Conservation (phyloP, 441 rosid species). For the Breynia disticha region DNA sequence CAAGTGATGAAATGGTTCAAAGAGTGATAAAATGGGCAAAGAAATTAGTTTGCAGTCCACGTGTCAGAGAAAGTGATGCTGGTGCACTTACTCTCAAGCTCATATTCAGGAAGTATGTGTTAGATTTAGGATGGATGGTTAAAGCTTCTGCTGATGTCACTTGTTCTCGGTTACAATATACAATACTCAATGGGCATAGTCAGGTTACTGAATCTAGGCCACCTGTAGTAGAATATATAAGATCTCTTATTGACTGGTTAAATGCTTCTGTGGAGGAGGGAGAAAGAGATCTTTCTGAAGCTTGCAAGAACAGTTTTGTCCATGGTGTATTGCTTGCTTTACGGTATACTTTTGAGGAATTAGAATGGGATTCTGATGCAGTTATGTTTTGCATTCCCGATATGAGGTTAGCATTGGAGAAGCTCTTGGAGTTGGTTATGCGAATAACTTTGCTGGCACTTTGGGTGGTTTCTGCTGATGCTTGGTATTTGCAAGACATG, state of each 20-base stretch:
- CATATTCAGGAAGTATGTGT: slow-evolving; percentile 77
- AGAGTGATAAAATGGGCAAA: slow-evolving; percentile 75
- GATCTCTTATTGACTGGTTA: slow-evolving; percentile 77
- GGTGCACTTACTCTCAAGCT: slow-evolving; percentile 83
- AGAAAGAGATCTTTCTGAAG: slow-evolving; percentile 72
- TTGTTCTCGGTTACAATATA: slow-evolving; percentile 36
- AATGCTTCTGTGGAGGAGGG: slow-evolving; percentile 61
- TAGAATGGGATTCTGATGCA: slow-evolving; percentile 80
- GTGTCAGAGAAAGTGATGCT: slow-evolving; percentile 99
- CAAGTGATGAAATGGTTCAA: slow-evolving; percentile 58
- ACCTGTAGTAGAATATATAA: slow-evolving; percentile 69
- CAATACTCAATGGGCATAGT: slow-evolving; percentile 22
- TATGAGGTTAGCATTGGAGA: slow-evolving; percentile 60
- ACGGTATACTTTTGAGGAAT: slow-evolving; percentile 91
- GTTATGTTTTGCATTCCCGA: slow-evolving; percentile 51
- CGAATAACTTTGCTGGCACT: slow-evolving; percentile 84
- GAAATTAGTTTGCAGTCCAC: slow-evolving; percentile 85
- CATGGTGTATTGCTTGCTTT: slow-evolving; percentile 85
- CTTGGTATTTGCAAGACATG: slow-evolving; percentile 74
- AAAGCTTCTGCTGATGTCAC: slow-evolving; percentile 45
- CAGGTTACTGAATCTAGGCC: slow-evolving; percentile 21
- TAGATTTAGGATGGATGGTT: slow-evolving; percentile 78
- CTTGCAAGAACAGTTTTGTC: slow-evolving; percentile 86
- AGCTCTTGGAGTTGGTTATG: slow-evolving; percentile 66
- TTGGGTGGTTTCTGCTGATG: slow-evolving; percentile 97